Evolutionary conservation across 345 rosid species (phyloP).

Genomic region (Trapa bicornis): DNA sequence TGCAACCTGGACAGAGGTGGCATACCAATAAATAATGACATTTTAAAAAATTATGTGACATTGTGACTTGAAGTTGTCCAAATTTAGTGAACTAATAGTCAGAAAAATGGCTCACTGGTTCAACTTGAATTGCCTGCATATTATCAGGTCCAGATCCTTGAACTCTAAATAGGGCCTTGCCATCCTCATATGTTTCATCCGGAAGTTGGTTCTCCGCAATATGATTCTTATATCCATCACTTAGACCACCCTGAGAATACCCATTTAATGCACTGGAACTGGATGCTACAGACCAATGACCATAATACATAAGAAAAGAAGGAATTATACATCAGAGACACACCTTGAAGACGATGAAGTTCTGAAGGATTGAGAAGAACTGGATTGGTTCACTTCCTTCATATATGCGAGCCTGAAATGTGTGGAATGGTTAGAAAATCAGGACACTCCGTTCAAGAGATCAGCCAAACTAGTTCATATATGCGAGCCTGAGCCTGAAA

Average conservation of each 20-base stretch:
- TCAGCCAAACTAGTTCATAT: not conserved
- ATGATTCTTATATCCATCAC: conserved; percentile 72
- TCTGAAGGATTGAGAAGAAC: conserved; percentile 81
- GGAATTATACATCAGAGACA: not conserved
- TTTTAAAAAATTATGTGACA: not conserved
- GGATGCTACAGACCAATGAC: not conserved
- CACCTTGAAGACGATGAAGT: conserved; percentile 84
- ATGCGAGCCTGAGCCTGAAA: not conserved
- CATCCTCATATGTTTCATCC: conserved; percentile 74
- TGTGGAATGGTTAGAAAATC: not conserved
- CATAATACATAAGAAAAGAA: not conserved
- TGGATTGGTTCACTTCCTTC: conserved; percentile 93
- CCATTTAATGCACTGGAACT: not conserved
- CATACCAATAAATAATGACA: not conserved
- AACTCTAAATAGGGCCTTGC: conserved; percentile 69
- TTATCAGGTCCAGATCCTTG: conserved; percentile 99
- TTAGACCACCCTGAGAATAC: conserved; percentile 70
- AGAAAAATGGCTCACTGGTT: conserved; percentile 47
- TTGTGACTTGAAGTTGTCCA: not conserved
- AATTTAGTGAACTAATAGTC: not conserved
- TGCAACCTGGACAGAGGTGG: conserved; percentile 38
- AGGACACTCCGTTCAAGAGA: not conserved
- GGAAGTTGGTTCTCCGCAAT: conserved; percentile 60
- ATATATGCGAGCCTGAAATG: conserved; percentile 61
- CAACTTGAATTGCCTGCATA: conserved; percentile 98